Evolutionary conservation across 768 basidiomycete genomes (phyloP), one percentile per base, ranked within the genome.

Genomic region (Lyophyllum atratum): DNA sequence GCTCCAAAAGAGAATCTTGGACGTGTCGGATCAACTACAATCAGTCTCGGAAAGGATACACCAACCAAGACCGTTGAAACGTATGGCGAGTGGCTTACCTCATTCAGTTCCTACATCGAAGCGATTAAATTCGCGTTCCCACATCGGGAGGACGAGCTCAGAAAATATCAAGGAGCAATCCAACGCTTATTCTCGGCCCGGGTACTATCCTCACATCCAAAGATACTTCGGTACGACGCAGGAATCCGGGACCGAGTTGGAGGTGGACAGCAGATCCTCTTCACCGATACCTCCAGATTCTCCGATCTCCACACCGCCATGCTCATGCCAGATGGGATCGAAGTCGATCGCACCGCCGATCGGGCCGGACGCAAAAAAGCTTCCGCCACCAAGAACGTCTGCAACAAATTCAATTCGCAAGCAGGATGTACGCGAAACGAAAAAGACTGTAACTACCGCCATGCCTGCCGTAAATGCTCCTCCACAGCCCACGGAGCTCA

Each of bases 221-320:
- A 55, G 7, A 55, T 78, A 61, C 62, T 78, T 53, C 28, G 62
- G 1, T 73, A 61, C 52, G 74, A 79, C 56, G 57, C 61, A 19
- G 71, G 70, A 0, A 54, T 74, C 17, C 47, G 73, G 2, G 63
- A 65, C 2, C 17, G 44, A 4, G 68, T 72, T 21, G 61, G 52
- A 22, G 58, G 62, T 4, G 55, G 63, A 25, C 59, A 58, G 22
- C 10, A 45, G 1, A 26, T 60, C 1, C 24, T 61, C 0, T 67
- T 76, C 60, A 64, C 63, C 14, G 66, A 76, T 42, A 17, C 7
- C 22, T 10, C 48, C 15, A 14, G 15, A 0, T 63, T 61, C 58
- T 2, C n/a, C 0, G 5, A 11, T 3, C 44, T 63, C 15, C 52
- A 55, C 15, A 26, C 62, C 5, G 55, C 68, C 15, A 63, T 64